Percentiles rank a stretch among this genome's conserved stretches.
Conservation (phyloP, 495 filamentous ascomycete species). For the Aspergillus bertholletiae region DNA sequence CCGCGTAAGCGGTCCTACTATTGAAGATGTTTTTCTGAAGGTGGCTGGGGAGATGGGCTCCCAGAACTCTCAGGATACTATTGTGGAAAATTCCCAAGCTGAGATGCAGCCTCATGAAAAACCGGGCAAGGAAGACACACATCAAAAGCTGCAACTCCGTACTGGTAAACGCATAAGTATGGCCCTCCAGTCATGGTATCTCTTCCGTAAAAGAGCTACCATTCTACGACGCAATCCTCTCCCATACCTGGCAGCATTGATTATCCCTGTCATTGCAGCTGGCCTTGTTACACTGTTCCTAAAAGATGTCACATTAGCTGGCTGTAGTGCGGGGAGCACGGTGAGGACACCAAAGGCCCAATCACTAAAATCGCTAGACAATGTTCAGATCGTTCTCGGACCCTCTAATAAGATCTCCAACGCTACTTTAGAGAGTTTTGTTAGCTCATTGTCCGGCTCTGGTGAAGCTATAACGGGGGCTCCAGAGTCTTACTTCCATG, state of each 20-base stretch:
- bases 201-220: constrained; percentile 74
- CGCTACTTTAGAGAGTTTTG: constrained; percentile 37
- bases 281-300: constrained; percentile 74
- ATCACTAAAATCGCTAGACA: constrained; percentile 29
- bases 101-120: neutral
- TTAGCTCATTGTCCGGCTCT: constrained; percentile 26
- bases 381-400: constrained; percentile 57
- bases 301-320: constrained; percentile 46
- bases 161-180: constrained; percentile 64
- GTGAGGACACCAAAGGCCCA: constrained; percentile 30
- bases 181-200: constrained; percentile 60
- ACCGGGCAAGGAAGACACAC: constrained; percentile 8
- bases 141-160: constrained; percentile 51
- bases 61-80: constrained; percentile 28
- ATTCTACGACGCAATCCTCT: constrained; percentile 74
- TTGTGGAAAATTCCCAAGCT: neutral
- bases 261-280: constrained; percentile 72
- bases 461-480: constrained; percentile 9
- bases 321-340: constrained; percentile 54
- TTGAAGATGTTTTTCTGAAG: constrained; percentile 84
- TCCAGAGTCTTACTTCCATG: constrained; percentile 38
- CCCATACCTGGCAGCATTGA: constrained; percentile 64
- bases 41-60: constrained; percentile 61
- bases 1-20: constrained; percentile 76
- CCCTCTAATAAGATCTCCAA: constrained; percentile 50